Evolutionary conservation across 2,329 filamentous ascomycete genomes (phyloP).

Genomic region (Hymenoscyphus scutula): DNA sequence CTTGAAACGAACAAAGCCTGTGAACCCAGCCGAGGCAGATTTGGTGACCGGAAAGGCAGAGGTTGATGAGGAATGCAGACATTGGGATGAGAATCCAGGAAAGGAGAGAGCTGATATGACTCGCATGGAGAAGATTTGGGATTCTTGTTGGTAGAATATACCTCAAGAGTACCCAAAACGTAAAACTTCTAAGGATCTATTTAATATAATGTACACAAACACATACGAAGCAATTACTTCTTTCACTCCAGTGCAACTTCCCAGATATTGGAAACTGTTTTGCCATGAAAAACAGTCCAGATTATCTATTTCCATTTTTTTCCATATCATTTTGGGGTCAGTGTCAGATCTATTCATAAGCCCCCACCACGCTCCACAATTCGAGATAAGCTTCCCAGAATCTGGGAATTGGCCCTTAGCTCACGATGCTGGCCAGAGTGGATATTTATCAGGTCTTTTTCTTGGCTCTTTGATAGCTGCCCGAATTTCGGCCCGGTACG

Average conservation of each 20-base stretch:
- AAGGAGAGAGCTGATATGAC: constrained; percentile 2
- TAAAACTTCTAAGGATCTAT: not conserved
- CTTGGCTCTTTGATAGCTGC: too few species aligned
- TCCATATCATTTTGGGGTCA: not conserved
- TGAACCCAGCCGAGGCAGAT: constrained; percentile 52
- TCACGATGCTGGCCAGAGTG: not conserved
- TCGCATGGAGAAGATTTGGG: constrained; percentile 2
- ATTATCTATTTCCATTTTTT: not conserved
- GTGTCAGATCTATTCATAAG: not conserved
- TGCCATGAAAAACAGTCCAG: not conserved
- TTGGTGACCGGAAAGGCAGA: constrained; percentile 33
- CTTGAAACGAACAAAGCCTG: constrained; percentile 55
- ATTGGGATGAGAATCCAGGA: constrained; percentile 1
- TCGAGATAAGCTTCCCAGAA: not conserved
- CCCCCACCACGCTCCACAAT: not conserved
- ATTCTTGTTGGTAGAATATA: constrained; percentile 4
- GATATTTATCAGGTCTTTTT: too few species aligned
- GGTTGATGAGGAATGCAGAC: constrained; percentile 3
- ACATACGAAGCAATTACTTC: not conserved
- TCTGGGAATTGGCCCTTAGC: not conserved
- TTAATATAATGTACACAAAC: not conserved
- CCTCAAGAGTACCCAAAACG: not conserved
- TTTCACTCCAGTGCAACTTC: not conserved
- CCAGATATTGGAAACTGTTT: not conserved
- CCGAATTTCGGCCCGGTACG: too few species aligned